Conservation (phyloP, 192 early-diverging fungal species). For the Podila minutissima region DNA sequence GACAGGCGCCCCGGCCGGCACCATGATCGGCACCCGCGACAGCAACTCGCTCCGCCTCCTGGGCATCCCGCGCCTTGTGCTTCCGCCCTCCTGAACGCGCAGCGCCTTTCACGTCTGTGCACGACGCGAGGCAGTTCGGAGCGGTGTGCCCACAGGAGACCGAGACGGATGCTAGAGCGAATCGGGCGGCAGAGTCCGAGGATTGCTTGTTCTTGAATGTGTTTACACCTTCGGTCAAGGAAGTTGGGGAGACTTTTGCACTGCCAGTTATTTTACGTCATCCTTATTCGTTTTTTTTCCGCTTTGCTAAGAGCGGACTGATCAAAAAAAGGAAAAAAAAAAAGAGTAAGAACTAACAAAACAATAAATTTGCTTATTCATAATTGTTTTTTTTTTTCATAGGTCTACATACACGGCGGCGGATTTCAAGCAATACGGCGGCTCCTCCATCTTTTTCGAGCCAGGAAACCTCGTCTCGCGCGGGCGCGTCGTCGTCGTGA, state of each 20-base stretch:
- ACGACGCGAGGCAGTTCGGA: slow-evolving; percentile 3
- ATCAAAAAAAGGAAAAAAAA: background rate
- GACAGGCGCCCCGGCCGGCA: background rate
- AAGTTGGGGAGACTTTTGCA: no score
- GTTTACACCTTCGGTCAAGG: slow-evolving; percentile 12
- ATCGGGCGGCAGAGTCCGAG: slow-evolving; percentile 4
- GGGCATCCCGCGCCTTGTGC: slow-evolving; percentile 11
- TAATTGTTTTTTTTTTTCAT: background rate
- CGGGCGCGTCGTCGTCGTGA: slow-evolving; percentile 16
- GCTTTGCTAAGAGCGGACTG: background rate
- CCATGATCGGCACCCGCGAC: slow-evolving; percentile 20
- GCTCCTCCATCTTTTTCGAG: background rate
- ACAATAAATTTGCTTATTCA: background rate
- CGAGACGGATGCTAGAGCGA: background rate
- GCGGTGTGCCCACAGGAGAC: slow-evolving; percentile 5
- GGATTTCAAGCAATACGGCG: background rate
- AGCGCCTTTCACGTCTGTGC: no score
- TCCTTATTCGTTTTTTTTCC: no score
- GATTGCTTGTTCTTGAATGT: slow-evolving; percentile 32
- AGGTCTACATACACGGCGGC: slow-evolving; percentile 17
- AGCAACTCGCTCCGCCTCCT: slow-evolving; percentile 18
- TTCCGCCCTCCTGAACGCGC: slow-evolving; percentile 2
- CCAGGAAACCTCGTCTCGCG: slow-evolving; percentile 15
- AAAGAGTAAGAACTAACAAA: background rate
- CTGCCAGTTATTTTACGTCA: slow-evolving; percentile 1